Percentiles rank a stretch among this genome's conserved stretches.
These are phyloP conservation scores for Candida yuanshanica DNA, from an alignment of 805 yeast species.

Conservation along the genomic window DNA sequence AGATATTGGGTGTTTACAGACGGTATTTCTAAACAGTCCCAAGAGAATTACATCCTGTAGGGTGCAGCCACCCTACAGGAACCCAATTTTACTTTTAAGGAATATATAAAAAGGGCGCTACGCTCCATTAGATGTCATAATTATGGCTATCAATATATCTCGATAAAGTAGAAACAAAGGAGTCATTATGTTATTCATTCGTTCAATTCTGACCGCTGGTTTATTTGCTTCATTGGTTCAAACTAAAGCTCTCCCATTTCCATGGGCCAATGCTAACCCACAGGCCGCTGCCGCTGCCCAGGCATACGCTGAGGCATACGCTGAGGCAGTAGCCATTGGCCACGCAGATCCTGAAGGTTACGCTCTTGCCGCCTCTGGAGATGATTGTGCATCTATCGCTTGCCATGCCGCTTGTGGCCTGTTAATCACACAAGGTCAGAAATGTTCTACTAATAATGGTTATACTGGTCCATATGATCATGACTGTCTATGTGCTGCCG, in stretches of 20 bases:
- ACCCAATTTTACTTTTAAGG: too few species aligned
- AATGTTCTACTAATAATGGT: constrained; percentile 17
- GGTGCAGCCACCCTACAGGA: too few species aligned
- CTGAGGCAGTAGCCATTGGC: constrained; percentile 12
- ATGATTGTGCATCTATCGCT: constrained; percentile 21
- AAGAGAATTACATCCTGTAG: too few species aligned
- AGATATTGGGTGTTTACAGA: too few species aligned
- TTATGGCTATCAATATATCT: too few species aligned
- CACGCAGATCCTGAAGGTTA: constrained; percentile 18
- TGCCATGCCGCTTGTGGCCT: constrained; percentile 29
- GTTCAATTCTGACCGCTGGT: not conserved
- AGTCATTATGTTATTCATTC: not conserved
- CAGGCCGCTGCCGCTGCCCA: constrained; percentile 5
- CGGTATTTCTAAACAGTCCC: too few species aligned
- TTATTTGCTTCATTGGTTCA: not conserved
- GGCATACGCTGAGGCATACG: constrained; percentile 10
- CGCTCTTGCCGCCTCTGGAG: constrained; percentile 20
- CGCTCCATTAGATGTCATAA: too few species aligned
- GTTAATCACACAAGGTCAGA: constrained; percentile 25
- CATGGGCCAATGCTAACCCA: constrained; percentile 9
- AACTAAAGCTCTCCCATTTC: constrained; percentile 2
- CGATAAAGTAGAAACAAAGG: not conserved
- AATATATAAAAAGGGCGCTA: too few species aligned
- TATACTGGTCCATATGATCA: constrained; percentile 14
- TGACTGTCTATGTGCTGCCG: constrained; percentile 18